Evolutionary conservation across 176 grass and related monocot species (phyloP).

Genomic region (Triticum aestivum): DNA sequence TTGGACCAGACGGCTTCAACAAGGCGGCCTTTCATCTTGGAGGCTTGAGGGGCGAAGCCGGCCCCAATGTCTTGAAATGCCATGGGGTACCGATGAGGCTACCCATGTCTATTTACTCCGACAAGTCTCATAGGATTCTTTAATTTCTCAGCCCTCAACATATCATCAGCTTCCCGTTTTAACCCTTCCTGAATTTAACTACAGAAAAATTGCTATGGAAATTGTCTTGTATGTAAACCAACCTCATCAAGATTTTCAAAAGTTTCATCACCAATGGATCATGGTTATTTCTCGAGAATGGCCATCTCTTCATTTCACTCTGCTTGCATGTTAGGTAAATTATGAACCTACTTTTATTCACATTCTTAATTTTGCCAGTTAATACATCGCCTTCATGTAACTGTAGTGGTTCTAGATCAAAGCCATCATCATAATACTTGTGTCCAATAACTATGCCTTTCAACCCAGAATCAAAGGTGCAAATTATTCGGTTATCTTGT

Average conservation of each 20-base stretch:
- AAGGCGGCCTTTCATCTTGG: no score
- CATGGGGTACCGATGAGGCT: no score
- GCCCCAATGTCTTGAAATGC: no score
- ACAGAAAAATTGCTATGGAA: background rate
- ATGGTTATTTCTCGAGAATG: slow-evolving; percentile 39
- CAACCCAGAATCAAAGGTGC: slow-evolving; percentile 93
- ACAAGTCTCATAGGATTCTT: no score
- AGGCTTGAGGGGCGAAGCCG: no score
- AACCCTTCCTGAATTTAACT: no score
- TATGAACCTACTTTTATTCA: slow-evolving; percentile 43
- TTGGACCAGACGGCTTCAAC: no score
- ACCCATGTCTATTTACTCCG: no score
- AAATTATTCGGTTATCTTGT: slow-evolving; percentile 79
- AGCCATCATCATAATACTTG: slow-evolving; percentile 75
- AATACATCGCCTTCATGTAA: slow-evolving; percentile 86
- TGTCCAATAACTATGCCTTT: slow-evolving; percentile 81
- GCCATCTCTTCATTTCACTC: slow-evolving; percentile 64
- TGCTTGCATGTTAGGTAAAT: slow-evolving; percentile 78
- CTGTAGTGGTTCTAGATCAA: slow-evolving; percentile 51
- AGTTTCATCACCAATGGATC: slow-evolving; percentile 85
- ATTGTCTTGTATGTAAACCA: slow-evolving; percentile 8
- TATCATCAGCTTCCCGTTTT: no score
- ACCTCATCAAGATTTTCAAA: slow-evolving; percentile 99
- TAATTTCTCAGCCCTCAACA: no score
- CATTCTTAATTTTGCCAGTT: slow-evolving; percentile 59